These are phyloP conservation scores for Hypsizygus marmoreus DNA, from an alignment of 768 basidiomycete genomes.

Conservation along the genomic window DNA sequence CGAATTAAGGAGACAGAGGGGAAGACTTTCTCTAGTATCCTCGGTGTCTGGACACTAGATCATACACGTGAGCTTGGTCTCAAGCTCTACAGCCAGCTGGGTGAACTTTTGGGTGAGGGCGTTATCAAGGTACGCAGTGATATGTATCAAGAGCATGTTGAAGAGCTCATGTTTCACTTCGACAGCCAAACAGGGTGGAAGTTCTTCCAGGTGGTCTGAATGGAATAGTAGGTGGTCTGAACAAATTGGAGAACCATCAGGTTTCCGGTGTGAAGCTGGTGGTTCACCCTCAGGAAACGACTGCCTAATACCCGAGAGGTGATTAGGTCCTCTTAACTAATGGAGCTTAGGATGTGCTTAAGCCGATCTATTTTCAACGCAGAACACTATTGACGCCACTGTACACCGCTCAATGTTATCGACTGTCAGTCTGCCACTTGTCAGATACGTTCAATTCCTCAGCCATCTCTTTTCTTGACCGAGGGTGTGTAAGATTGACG, in stretches of 20 bases:
- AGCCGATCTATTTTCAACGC: no score
- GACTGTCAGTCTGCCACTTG: no score
- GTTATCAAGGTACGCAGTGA: slow-evolving; percentile 18
- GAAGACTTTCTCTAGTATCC: slow-evolving; percentile 12
- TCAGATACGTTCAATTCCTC: no score
- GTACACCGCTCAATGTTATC: no score
- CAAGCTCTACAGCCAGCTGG: slow-evolving; percentile 14
- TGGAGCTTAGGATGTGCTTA: no score
- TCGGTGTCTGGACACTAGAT: slow-evolving; percentile 9
- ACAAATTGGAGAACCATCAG: slow-evolving; percentile 37
- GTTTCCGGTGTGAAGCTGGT: slow-evolving; percentile 49
- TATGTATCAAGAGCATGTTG: not conserved
- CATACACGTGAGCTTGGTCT: slow-evolving; percentile 11
- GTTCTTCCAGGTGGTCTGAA: slow-evolving; percentile 42
- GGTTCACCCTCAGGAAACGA: no score
- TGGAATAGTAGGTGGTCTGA: slow-evolving; percentile 41
- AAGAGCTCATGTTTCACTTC: not conserved
- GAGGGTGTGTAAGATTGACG: no score
- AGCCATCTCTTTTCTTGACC: no score
- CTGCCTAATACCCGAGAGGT: no score
- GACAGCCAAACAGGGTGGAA: slow-evolving; percentile 45
- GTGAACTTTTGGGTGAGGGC: slow-evolving; percentile 19
- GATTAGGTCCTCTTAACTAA: no score
- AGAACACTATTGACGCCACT: no score
- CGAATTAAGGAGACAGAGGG: slow-evolving; percentile 17